These are phyloP conservation scores for Zychaea mexicana DNA, from an alignment of 371 early-diverging fungal genomes.

Conservation along the genomic window DNA sequence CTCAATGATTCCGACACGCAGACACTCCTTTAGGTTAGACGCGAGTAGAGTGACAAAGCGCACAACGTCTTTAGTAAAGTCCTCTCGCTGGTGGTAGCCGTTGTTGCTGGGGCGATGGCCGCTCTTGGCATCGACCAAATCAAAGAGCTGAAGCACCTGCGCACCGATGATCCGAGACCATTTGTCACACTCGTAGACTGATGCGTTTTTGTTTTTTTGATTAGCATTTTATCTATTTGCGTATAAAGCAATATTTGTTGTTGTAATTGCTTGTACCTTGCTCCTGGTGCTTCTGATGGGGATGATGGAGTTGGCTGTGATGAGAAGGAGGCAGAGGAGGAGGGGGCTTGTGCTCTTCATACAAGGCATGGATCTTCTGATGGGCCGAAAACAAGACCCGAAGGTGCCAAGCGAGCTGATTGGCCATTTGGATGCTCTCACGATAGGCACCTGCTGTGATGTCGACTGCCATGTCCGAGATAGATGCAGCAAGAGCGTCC, in stretches of 20 bases:
- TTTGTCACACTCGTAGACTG: constrained; percentile 10
- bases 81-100: constrained; percentile 10
- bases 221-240: background rate
- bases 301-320: background rate
- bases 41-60: constrained; percentile 86
- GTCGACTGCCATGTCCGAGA: constrained; percentile 88
- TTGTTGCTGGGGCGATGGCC: constrained; percentile 8
- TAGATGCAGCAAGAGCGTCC: constrained; percentile 90
- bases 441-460: constrained; percentile 77
- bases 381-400: constrained; percentile 84
- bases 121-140: constrained; percentile 66
- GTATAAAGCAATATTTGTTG: background rate
- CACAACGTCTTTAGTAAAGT: constrained; percentile 79
- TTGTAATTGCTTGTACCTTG: background rate
- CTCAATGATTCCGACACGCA: constrained; percentile 81
- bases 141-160: constrained; percentile 84
- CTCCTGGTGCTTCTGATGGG: background rate
- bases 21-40: constrained; percentile 82
- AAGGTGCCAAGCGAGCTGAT: constrained; percentile 84
- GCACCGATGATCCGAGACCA: constrained; percentile 10
- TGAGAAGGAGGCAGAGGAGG: background rate
- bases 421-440: constrained; percentile 81
- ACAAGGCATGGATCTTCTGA: constrained; percentile 44
- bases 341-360: constrained; percentile 17
- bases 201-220: background rate